Evolutionary conservation across 441 rosid species (phyloP).

Genomic region (Adansonia madagascariensis): DNA sequence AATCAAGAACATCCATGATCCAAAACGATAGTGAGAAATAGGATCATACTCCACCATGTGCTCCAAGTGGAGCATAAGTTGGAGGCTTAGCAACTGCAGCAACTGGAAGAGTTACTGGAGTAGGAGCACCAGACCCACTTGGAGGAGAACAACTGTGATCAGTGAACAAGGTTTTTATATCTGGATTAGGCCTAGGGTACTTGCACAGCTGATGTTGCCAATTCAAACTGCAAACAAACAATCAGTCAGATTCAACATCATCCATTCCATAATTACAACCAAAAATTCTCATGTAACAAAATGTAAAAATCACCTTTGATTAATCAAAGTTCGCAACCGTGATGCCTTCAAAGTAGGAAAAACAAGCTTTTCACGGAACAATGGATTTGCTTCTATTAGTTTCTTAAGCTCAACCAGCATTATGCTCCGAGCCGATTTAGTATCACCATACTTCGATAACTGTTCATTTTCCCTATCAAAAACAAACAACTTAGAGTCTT

Average conservation of each 20-base stretch:
- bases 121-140: constrained; percentile 41
- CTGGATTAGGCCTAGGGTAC: constrained; percentile 47
- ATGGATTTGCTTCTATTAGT: constrained; percentile 44
- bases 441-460: constrained; percentile 44
- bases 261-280: background rate
- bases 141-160: constrained; percentile 43
- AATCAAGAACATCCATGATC: constrained; percentile 22
- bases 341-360: constrained; percentile 39
- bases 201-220: constrained; percentile 53
- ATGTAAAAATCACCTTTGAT: constrained; percentile 32
- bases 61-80: constrained; percentile 37
- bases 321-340: constrained; percentile 38
- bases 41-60: constrained; percentile 38
- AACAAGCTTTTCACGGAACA: constrained; percentile 46
- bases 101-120: constrained; percentile 38
- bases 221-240: constrained; percentile 41
- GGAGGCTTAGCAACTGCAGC: constrained; percentile 44
- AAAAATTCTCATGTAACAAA: background rate
- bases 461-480: constrained; percentile 42
- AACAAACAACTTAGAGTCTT: constrained; percentile 15
- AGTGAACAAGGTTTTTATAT: constrained; percentile 43
- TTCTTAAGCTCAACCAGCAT: constrained; percentile 42
- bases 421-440: constrained; percentile 44
- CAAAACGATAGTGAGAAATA: background rate
- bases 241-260: constrained; percentile 3